A percentile compares a stretch with the other conserved stretches of the same genome.
Conservation (phyloP, 768 basidiomycete species). For the Mycena leptocephala region DNA sequence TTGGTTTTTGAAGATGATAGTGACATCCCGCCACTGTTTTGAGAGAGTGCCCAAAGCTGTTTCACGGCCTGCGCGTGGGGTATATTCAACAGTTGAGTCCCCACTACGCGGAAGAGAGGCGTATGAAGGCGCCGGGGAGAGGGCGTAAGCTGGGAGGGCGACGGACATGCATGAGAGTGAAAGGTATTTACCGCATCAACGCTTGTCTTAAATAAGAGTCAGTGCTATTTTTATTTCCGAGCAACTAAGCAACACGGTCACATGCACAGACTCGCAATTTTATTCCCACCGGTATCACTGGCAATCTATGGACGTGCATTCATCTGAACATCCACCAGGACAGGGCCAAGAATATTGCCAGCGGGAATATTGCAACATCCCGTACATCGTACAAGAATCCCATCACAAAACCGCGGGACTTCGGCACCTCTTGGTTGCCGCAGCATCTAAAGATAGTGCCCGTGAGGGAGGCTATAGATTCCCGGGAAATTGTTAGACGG, state of each 20-base stretch:
- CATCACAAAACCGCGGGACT: slow-evolving; percentile 40
- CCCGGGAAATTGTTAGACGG: slow-evolving; percentile 32
- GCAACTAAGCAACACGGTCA: slow-evolving; percentile 10
- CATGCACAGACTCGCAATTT: neutral
- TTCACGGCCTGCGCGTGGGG: slow-evolving; percentile 49
- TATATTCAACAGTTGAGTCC: slow-evolving; percentile 57
- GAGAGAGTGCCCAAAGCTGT: slow-evolving; percentile 45
- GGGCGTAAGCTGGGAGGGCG: slow-evolving; percentile 32
- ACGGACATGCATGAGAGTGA: slow-evolving; percentile 35
- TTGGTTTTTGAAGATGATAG: slow-evolving; percentile 57
- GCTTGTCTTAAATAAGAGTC: neutral
- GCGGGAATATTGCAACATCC: slow-evolving; percentile 61
- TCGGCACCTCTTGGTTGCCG: slow-evolving; percentile 14
- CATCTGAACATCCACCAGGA: slow-evolving; percentile 51
- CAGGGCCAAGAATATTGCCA: slow-evolving; percentile 57
- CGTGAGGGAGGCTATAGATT: neutral
- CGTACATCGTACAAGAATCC: slow-evolving; percentile 57
- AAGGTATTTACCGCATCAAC: neutral
- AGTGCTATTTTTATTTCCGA: neutral
- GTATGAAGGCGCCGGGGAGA: slow-evolving; percentile 48
- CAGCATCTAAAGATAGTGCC: slow-evolving; percentile 16
- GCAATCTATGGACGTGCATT: neutral
- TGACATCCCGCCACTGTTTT: slow-evolving; percentile 52
- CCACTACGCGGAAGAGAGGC: slow-evolving; percentile 50
- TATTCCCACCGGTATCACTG: no score